A percentile compares a stretch with the other conserved stretches of the same genome.
These are phyloP conservation scores for Fraxinus dipetala DNA, from an alignment of 305 asterid species.

Conservation along the genomic window DNA sequence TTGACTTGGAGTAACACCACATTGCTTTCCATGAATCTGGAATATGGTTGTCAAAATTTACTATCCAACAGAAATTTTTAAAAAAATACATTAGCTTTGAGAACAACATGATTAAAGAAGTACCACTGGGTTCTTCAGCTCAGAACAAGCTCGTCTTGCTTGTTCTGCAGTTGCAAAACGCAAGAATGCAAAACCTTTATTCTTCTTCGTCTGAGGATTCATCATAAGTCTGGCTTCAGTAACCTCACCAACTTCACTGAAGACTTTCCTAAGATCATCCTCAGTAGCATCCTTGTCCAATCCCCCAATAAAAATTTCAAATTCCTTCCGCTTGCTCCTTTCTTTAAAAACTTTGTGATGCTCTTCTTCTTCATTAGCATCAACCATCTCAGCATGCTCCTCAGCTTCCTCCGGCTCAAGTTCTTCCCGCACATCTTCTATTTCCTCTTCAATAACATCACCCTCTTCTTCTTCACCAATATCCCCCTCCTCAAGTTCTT, in stretches of 20 bases:
- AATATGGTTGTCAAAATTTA: conserved; percentile 45
- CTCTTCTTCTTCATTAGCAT: conserved; percentile 81
- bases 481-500: conserved; percentile 62
- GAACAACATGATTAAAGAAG: conserved; percentile 32
- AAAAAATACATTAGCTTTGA: conserved; percentile 30
- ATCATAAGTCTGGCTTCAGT: conserved; percentile 95
- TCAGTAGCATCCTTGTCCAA: conserved; percentile 98
- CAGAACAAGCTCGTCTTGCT: conserved; percentile 84
- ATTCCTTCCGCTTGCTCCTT: conserved; percentile 93
- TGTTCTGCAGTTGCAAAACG: conserved; percentile 94
- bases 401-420: conserved; percentile 68
- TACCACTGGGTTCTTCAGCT: conserved; percentile 92
- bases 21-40: conserved; percentile 96
- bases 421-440: conserved; percentile 59
- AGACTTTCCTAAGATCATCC: conserved; percentile 82
- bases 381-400: conserved; percentile 56
- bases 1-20: conserved; percentile 98
- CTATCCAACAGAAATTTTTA: conserved; percentile 14
- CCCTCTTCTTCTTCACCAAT: conserved; percentile 66
- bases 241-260: conserved; percentile 85
- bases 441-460: conserved; percentile 63
- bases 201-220: conserved; percentile 94
- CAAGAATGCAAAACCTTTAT: conserved; percentile 96
- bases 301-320: conserved; percentile 96
- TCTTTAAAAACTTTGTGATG: conserved; percentile 80